Evolutionary conservation across 345 rosid species (phyloP).

Genomic region (Populus tremula): DNA sequence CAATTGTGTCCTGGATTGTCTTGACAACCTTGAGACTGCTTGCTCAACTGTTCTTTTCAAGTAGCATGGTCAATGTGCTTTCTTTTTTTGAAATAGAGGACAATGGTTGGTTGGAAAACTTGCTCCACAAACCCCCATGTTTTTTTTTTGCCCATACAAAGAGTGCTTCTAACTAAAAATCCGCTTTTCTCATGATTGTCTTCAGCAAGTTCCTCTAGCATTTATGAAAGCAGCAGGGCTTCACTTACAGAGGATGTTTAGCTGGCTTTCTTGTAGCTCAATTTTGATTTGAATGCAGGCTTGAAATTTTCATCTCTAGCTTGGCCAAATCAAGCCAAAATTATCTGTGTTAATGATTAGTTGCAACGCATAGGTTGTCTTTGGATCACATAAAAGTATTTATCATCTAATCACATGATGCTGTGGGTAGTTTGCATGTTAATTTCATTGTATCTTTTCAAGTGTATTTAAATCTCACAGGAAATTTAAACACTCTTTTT

Average conservation of each 20-base stretch:
- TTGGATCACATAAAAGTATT: not conserved
- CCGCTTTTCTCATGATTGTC: not conserved
- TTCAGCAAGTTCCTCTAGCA: not conserved
- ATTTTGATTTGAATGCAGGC: not conserved
- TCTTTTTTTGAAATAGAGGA: not conserved
- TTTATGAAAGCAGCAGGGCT: not conserved
- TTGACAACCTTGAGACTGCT: conserved; percentile 3
- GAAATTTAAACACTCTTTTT: conserved; percentile 2
- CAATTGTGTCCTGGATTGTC: not conserved
- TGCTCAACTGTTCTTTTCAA: not conserved
- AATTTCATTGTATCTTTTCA: not conserved
- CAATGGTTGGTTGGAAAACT: not conserved
- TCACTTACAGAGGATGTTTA: not conserved
- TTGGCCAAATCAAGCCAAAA: not conserved
- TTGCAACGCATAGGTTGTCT: not conserved
- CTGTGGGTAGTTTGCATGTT: not conserved
- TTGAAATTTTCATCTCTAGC: not conserved
- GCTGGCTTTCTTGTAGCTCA: not conserved
- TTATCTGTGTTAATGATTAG: not conserved
- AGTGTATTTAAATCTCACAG: not conserved
- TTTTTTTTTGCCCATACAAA: not conserved
- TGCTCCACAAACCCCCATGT: not conserved
- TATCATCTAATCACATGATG: not conserved
- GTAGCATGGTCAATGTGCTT: not conserved
- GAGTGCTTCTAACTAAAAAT: not conserved